These are phyloP conservation scores for Wickerhamomyces sp. DNA, from an alignment of 1,139 yeast genomes.

Conservation along the genomic window DNA sequence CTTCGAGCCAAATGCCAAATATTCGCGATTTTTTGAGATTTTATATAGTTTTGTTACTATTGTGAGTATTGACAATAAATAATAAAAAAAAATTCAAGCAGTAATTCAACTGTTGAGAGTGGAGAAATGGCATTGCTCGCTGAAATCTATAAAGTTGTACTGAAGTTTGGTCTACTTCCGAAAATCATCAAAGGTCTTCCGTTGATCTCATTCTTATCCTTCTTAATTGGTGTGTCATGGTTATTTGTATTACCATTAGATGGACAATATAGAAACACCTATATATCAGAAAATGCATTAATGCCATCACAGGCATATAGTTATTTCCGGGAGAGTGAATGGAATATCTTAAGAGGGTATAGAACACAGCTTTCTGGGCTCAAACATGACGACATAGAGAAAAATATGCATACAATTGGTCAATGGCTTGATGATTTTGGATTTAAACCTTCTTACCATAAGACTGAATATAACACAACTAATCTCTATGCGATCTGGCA, in stretches of 20 bases:
- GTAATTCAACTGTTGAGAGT: no score
- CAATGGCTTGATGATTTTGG: constrained; percentile 73
- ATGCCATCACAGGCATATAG: constrained; percentile 96
- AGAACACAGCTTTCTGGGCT: constrained; percentile 41
- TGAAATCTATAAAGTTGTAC: constrained; percentile 45
- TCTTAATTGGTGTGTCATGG: constrained; percentile 63
- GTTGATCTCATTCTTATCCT: constrained; percentile 52
- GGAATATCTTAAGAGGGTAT: constrained; percentile 89
- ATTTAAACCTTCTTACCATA: constrained; percentile 54
- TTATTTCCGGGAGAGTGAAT: constrained; percentile 89
- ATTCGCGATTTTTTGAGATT: no score
- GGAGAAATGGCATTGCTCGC: constrained; percentile 57
- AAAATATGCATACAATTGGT: constrained; percentile 41
- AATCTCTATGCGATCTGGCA: constrained; percentile 82
- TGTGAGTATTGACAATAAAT: no score
- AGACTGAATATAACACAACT: constrained; percentile 37
- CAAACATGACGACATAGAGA: constrained; percentile 25
- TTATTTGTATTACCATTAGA: constrained; percentile 63
- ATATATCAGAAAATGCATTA: constrained; percentile 92
- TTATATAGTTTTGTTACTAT: no score
- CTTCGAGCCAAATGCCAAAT: no score
- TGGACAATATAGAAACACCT: constrained; percentile 79
- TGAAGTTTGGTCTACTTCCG: constrained; percentile 57
- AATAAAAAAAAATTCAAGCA: no score
- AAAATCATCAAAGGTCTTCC: constrained; percentile 57